Conservation (phyloP, 352 stramenopile genomes). For the Globisporangium apiculatum region DNA sequence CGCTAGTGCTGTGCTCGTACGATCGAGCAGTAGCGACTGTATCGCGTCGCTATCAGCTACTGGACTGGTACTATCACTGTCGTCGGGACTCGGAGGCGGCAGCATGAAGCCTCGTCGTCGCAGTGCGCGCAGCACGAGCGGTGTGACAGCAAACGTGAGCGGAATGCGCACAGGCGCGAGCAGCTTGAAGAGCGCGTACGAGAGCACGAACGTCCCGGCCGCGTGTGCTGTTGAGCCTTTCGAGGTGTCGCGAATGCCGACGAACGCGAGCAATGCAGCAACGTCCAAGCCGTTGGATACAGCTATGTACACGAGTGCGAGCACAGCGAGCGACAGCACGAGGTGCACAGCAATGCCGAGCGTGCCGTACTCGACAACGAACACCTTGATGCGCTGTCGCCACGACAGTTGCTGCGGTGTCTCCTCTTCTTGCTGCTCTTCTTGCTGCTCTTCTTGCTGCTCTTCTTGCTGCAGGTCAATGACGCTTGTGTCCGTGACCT, state of each 20-base stretch:
- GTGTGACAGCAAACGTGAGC: conserved; percentile 73
- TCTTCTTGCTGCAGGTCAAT: not conserved
- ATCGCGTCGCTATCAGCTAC: too few relatives aligned
- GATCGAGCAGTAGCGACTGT: too few relatives aligned
- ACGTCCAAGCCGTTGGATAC: conserved; percentile 70
- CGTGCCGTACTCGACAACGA: conserved; percentile 71
- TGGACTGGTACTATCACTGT: too few relatives aligned
- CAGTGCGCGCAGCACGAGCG: conserved; percentile 58
- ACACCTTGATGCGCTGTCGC: conserved; percentile 60
- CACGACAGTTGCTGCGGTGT: conserved; percentile 24
- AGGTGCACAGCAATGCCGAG: conserved; percentile 68
- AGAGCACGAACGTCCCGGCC: conserved; percentile 63
- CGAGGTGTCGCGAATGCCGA: conserved; percentile 32
- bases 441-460: not conserved
- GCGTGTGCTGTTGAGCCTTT: conserved; percentile 45
- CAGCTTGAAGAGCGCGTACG: conserved; percentile 80
- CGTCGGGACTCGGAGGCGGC: conserved; percentile 5
- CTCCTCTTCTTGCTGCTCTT: not conserved
- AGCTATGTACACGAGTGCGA: conserved; percentile 63
- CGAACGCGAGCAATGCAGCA: conserved; percentile 28
- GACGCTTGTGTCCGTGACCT: too few relatives aligned
- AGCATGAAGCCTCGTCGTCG: conserved; percentile 68
- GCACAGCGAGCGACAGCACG: conserved; percentile 57
- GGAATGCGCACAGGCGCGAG: conserved; percentile 66
- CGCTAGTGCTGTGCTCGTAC: too few relatives aligned